Conservation (phyloP, 2,329 filamentous ascomycete genomes). For the Clonostachys byssicola region DNA sequence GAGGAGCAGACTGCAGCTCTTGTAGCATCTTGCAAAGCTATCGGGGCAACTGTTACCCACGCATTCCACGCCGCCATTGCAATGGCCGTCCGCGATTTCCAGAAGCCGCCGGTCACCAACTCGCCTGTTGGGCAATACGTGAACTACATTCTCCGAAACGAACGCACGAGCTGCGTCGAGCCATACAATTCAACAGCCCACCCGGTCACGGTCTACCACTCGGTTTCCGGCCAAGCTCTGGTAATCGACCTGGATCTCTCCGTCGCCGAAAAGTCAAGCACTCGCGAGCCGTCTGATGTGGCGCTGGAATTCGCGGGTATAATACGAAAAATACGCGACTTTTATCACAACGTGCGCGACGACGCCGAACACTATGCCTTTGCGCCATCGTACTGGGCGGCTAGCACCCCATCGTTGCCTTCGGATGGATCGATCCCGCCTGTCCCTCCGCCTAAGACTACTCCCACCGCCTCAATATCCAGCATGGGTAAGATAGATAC, state of each 20-base stretch:
- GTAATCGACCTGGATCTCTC: constrained; percentile 15
- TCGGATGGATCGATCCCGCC: constrained; percentile 3
- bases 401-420: constrained; percentile 7
- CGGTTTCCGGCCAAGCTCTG: constrained; percentile 15
- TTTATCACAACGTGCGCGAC: constrained; percentile 19
- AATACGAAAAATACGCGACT: constrained; percentile 14
- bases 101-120: neutral
- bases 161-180: constrained; percentile 12
- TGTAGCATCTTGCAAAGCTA: constrained; percentile 7
- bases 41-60: constrained; percentile 18
- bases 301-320: constrained; percentile 13
- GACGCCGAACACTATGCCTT: constrained; percentile 19
- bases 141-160: constrained; percentile 24
- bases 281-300: neutral
- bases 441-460: constrained; percentile 15
- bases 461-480: constrained; percentile 21
- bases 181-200: constrained; percentile 15
- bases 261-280: neutral
- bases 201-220: constrained; percentile 21
- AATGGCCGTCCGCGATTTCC: constrained; percentile 16
- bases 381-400: constrained; percentile 13
- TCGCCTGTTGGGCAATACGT: constrained; percentile 14
- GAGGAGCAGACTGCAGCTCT: constrained; percentile 9
- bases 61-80: constrained; percentile 24
- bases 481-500: constrained; percentile 27